Percentiles rank a stretch among this genome's conserved stretches.
phyloP scores from a whole-genome alignment of 805 yeast genomes.

The Saccharomycopsis babjevae region DNA sequence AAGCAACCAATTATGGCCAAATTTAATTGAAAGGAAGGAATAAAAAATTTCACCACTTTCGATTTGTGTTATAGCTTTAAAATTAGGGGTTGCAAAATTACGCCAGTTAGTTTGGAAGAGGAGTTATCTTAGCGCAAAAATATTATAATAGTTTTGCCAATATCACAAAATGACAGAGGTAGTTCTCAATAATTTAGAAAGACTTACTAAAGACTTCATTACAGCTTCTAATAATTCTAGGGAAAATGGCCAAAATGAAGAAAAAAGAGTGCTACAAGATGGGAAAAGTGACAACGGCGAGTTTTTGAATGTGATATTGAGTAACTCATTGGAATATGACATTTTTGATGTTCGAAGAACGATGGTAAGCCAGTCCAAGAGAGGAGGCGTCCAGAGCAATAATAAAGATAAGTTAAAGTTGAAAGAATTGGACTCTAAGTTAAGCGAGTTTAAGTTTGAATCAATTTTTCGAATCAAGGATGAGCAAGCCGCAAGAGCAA shows the following conservation, averaged over 20 bases:
- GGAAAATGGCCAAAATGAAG: background rate
- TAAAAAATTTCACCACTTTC: no score
- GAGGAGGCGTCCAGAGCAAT: background rate
- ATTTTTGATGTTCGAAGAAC: conserved; percentile 3
- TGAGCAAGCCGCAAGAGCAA: background rate
- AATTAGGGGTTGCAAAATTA: no score
- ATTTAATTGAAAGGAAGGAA: no score
- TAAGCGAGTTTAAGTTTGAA: background rate
- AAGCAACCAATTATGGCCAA: no score
- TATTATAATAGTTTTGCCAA: background rate
- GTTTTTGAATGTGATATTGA: conserved; percentile 1
- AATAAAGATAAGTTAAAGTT: background rate
- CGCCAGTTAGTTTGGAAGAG: no score
- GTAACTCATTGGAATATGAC: conserved; percentile 9
- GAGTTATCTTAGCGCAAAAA: no score
- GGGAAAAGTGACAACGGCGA: background rate
- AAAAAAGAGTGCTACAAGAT: background rate
- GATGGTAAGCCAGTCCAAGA: background rate
- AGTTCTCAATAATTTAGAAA: background rate
- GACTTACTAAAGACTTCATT: background rate
- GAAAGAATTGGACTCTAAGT: background rate
- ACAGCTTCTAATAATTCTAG: background rate
- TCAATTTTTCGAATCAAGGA: background rate
- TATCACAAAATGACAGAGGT: background rate
- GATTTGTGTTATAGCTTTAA: no score